Evolutionary conservation across 2,329 filamentous ascomycete species (phyloP).

Genomic region (Cytospora schulzeri): DNA sequence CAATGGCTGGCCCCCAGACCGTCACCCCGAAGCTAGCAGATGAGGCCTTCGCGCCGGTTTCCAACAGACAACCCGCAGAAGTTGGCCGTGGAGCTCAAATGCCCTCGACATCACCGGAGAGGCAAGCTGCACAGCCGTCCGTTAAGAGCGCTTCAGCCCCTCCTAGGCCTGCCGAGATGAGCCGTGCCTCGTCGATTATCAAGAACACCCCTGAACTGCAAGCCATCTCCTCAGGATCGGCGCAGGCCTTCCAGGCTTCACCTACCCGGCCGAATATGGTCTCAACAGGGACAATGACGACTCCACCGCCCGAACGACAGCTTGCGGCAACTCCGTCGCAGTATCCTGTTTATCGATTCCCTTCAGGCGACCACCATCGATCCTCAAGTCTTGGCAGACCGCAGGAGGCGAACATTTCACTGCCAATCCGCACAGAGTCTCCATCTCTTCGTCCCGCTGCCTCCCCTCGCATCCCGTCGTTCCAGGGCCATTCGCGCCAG

Average conservation of each 20-base stretch:
- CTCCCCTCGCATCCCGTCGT: constrained; percentile 37
- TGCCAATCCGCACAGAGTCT: constrained; percentile 24
- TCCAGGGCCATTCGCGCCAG: constrained; percentile 43
- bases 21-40: constrained; percentile 65
- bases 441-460: constrained; percentile 32
- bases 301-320: constrained; percentile 51
- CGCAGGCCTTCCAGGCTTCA: constrained; percentile 37
- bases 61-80: constrained; percentile 36
- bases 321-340: constrained; percentile 43
- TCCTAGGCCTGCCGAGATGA: constrained; percentile 51
- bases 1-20: constrained; percentile 59
- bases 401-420: constrained; percentile 33
- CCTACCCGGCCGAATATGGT: constrained; percentile 45
- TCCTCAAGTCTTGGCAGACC: constrained; percentile 44
- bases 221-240: constrained; percentile 53
- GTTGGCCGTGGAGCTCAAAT: constrained; percentile 37
- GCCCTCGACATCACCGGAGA: constrained; percentile 32
- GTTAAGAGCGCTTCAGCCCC: constrained; percentile 44
- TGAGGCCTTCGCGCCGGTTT: constrained; percentile 66
- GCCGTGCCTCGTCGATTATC: constrained; percentile 65
- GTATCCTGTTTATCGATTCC: constrained; percentile 47
- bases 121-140: constrained; percentile 39
- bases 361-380: constrained; percentile 42
- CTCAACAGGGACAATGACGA: constrained; percentile 79
- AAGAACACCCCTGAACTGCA: constrained; percentile 64